phyloP scores from a whole-genome alignment of 768 basidiomycete genomes.

The Lentinus tigrinus region DNA sequence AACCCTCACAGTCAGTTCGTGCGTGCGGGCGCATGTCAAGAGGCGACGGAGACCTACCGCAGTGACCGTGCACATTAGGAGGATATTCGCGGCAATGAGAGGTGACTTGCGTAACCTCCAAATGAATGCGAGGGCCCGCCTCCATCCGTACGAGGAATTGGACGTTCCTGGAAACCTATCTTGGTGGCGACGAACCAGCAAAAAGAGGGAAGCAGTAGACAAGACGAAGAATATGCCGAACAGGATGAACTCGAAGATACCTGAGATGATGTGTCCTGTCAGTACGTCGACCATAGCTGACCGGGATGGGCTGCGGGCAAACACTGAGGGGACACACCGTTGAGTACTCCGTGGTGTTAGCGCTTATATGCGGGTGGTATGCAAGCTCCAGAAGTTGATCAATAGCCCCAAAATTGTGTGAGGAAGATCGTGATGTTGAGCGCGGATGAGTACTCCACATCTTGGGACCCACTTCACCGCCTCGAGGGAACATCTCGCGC shows the following conservation, averaged over 20 bases:
- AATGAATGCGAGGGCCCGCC: neutral
- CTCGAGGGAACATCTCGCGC: too few species aligned
- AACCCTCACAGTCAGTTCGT: neutral
- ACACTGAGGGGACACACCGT: too few species aligned
- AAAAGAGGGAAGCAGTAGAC: neutral
- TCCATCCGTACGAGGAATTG: neutral
- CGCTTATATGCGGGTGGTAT: too few species aligned
- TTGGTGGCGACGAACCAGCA: neutral
- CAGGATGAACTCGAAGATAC: neutral
- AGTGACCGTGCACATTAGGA: neutral
- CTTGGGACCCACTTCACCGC: too few species aligned
- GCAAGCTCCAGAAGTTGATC: too few species aligned
- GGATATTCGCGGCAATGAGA: neutral
- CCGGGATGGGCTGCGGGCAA: neutral
- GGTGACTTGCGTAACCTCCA: neutral
- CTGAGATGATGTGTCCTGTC: neutral
- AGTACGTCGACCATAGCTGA: neutral
- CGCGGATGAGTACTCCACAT: too few species aligned
- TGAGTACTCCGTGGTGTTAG: too few species aligned
- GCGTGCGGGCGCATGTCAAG: neutral
- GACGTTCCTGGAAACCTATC: neutral
- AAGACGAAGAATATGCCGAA: neutral
- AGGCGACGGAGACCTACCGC: neutral
- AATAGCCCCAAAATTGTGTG: too few species aligned
- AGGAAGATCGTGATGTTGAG: too few species aligned